A percentile compares a stretch with the other conserved stretches of the same genome.
Evolutionary conservation across 768 basidiomycete species (phyloP).

Genomic region (Tricholoma bakamatsutake): DNA sequence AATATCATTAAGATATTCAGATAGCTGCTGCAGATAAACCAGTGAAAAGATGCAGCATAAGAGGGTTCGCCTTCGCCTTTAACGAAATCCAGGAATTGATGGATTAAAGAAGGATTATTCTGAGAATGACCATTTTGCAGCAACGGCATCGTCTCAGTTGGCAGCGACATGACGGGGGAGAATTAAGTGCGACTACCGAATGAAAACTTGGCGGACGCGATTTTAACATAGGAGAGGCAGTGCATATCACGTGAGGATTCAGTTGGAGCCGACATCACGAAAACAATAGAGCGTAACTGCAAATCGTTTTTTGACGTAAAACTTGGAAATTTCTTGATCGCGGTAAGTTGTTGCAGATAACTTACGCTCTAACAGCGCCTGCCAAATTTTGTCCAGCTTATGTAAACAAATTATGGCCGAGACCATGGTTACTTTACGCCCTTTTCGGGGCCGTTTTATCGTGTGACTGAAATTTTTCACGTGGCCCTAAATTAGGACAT

Average conservation of each 20-base stretch:
- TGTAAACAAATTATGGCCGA: too few species aligned
- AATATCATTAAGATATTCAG: constrained; percentile 76
- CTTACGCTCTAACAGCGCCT: too few species aligned
- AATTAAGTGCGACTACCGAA: not conserved
- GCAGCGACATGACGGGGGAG: constrained; percentile 24
- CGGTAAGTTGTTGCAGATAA: too few species aligned
- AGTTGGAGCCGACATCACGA: too few species aligned
- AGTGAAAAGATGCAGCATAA: constrained; percentile 50
- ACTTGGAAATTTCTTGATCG: too few species aligned
- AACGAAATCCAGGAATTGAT: constrained; percentile 34
- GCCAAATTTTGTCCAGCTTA: too few species aligned
- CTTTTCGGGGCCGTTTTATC: too few species aligned
- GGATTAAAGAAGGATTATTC: constrained; percentile 20
- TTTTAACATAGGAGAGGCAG: not conserved
- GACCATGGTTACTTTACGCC: too few species aligned
- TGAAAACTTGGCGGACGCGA: not conserved
- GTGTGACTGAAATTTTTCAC: too few species aligned
- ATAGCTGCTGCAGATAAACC: constrained; percentile 61
- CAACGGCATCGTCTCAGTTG: constrained; percentile 43
- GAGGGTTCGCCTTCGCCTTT: constrained; percentile 61
- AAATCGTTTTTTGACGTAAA: too few species aligned
- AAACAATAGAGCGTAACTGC: too few species aligned
- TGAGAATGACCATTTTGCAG: constrained; percentile 33
- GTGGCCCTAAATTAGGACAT: too few species aligned
- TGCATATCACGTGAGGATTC: not conserved